A percentile compares a stretch with the other conserved stretches of the same genome.
Evolutionary conservation across 768 basidiomycete genomes (phyloP).

Genomic region (Tremella mesenterica): DNA sequence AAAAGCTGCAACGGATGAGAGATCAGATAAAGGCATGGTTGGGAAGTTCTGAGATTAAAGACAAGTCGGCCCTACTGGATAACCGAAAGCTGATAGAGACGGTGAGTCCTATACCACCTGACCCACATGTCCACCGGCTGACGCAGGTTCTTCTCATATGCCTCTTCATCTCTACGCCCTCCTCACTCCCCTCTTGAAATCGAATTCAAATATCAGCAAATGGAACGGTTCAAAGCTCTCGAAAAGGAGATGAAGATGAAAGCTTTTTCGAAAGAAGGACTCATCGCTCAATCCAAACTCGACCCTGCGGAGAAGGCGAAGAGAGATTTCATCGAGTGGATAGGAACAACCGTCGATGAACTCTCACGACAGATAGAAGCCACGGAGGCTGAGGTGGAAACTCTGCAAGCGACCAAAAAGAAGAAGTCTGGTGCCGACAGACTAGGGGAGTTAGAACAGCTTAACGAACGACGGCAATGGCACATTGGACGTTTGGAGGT

Average conservation of each 20-base stretch:
- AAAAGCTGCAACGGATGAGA: constrained; percentile 74
- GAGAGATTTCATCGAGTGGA: constrained; percentile 71
- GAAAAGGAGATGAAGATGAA: constrained; percentile 99
- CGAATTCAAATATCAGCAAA: constrained; percentile 63
- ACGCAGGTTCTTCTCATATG: not conserved
- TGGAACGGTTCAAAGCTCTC: constrained; percentile 99
- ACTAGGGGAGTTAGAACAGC: constrained; percentile 68
- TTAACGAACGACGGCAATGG: constrained; percentile 94
- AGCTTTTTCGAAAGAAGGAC: constrained; percentile 96
- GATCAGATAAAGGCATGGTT: constrained; percentile 96
- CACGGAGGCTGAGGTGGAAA: constrained; percentile 89
- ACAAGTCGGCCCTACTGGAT: constrained; percentile 84
- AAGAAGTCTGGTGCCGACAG: constrained; percentile 64
- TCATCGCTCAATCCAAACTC: constrained; percentile 84
- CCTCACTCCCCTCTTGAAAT: constrained; percentile 6
- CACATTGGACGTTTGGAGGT: constrained; percentile 87
- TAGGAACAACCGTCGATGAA: constrained; percentile 80
- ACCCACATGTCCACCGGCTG: not conserved
- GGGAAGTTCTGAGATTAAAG: constrained; percentile 95
- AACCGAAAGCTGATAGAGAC: constrained; percentile 95
- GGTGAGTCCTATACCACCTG: constrained; percentile 48
- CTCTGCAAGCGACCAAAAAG: constrained; percentile 68
- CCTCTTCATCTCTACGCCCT: not conserved
- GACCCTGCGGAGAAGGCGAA: constrained; percentile 98
- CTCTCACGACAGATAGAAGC: constrained; percentile 85